These are phyloP conservation scores for Colletotrichum zoysiae DNA, from an alignment of 2,329 filamentous ascomycete genomes.

Conservation along the genomic window DNA sequence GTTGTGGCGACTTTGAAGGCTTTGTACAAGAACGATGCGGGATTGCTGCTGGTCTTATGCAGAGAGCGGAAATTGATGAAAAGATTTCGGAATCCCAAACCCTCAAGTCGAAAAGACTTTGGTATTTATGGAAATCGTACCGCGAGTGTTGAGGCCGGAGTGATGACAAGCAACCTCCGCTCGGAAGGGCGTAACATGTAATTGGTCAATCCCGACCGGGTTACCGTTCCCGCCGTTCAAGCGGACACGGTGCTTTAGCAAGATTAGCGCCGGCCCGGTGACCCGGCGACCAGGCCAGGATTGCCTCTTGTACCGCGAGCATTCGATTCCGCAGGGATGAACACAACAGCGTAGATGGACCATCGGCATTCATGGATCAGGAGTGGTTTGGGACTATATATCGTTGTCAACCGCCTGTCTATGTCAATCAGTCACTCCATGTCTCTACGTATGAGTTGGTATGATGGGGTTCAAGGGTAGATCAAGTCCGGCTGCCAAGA, in stretches of 20 bases:
- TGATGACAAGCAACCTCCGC: background rate
- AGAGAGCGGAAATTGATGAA: background rate
- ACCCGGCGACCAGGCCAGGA: background rate
- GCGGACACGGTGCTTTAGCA: background rate
- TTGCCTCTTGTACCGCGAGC: background rate
- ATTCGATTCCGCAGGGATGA: background rate
- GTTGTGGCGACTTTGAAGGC: background rate
- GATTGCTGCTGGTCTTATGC: background rate
- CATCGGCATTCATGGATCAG: background rate
- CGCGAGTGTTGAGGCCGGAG: background rate
- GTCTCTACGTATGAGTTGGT: background rate
- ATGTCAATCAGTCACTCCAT: no score
- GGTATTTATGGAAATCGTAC: no score
- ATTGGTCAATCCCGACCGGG: constrained; percentile 2
- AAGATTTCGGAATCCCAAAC: background rate
- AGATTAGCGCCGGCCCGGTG: constrained; percentile 1
- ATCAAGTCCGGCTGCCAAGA: constrained; percentile 20
- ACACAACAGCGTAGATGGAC: background rate
- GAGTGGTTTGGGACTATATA: background rate
- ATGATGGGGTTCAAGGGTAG: background rate
- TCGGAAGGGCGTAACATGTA: constrained; percentile 11
- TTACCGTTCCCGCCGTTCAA: constrained; percentile 1
- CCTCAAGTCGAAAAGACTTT: background rate
- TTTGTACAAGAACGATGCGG: background rate
- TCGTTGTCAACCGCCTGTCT: background rate